Evolutionary conservation across 2,329 filamentous ascomycete species (phyloP), one percentile per base, ranked within the genome.

Genomic region (Lasiodiplodia gonubiensis): DNA sequence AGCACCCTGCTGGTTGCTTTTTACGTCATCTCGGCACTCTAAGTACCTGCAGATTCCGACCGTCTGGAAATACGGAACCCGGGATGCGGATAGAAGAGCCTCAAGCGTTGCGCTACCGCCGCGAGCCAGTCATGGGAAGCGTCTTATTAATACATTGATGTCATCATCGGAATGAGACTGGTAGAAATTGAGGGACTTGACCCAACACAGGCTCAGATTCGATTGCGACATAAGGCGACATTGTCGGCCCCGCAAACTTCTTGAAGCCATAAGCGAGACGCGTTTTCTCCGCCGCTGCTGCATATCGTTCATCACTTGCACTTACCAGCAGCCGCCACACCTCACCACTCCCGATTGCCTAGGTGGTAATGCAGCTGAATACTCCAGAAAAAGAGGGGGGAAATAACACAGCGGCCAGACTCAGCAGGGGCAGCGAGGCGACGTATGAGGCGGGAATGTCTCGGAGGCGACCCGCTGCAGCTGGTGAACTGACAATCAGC

Each of bases 221-320:
- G 16, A 30, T 27, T 59, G n/a, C 39, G 39, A 37, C 55, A 35
- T 33, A 10, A 27, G 51, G 51, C 51, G 51, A 30, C 37, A 48
- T 60, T 60, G 39, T 25, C 39, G 57, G 25, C 39, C 57, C 57
- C 57, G 39, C 39, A 60, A 48, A 48, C 39, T 49, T 60, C 57
- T 60, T 18, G 39, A 49, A 60, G 39, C 52, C 25, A 27, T 18
- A 54, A 54, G 42, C 42, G 10, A n/a, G 25, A 21, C 30, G 30
- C 7, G 30, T 8, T 30, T 30, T 30, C 30, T 30, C 4, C 30
- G 7, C 30, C 30, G 30, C 30, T 2, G 30, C 30, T 30, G 30
- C 30, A 30, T 8, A 8, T 30, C 30, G 30, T 8, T 10, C 30
- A 27, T 3, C 27, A 27, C 27, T 27, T 27, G 2, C 3, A 27